These are phyloP conservation scores for Trapa incisa DNA, from an alignment of 345 rosid genomes.

Conservation along the genomic window DNA sequence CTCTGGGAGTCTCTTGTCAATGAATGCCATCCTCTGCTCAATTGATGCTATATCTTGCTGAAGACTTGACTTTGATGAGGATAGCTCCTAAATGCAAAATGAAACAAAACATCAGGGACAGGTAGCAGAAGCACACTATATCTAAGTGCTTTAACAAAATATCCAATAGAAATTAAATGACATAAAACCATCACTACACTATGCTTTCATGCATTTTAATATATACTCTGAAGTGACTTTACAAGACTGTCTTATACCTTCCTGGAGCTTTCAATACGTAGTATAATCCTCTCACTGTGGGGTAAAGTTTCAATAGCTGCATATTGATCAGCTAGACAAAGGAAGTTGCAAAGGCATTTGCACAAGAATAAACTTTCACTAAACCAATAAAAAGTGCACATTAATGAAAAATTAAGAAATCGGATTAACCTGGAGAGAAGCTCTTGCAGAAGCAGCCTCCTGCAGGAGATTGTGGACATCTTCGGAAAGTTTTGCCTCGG, in stretches of 20 bases:
- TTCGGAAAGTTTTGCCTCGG: conserved; percentile 58
- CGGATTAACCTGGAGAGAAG: conserved; percentile 44
- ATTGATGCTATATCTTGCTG: conserved; percentile 64
- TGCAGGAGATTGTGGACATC: conserved; percentile 59
- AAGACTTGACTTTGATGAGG: conserved; percentile 67
- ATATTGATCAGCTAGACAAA: neutral
- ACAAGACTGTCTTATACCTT: neutral
- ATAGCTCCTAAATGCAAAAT: conserved; percentile 39
- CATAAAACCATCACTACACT: neutral
- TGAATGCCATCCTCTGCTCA: conserved; percentile 54
- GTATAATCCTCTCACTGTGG: neutral
- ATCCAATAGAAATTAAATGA: neutral
- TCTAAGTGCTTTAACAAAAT: neutral
- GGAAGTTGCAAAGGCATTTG: neutral
- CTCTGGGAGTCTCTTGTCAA: conserved; percentile 73
- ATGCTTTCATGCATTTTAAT: neutral
- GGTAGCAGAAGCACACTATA: neutral
- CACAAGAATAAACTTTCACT: neutral
- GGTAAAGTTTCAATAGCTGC: neutral
- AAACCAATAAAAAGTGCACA: neutral
- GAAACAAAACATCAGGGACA: conserved; percentile 1
- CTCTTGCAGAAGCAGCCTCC: conserved; percentile 55
- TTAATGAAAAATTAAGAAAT: neutral
- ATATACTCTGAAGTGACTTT: neutral
- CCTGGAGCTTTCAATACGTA: neutral